Base-by-base conservation (phyloP, 805 yeast genomes). In the Sugiyamaella boreocaroliniensis region DNA sequence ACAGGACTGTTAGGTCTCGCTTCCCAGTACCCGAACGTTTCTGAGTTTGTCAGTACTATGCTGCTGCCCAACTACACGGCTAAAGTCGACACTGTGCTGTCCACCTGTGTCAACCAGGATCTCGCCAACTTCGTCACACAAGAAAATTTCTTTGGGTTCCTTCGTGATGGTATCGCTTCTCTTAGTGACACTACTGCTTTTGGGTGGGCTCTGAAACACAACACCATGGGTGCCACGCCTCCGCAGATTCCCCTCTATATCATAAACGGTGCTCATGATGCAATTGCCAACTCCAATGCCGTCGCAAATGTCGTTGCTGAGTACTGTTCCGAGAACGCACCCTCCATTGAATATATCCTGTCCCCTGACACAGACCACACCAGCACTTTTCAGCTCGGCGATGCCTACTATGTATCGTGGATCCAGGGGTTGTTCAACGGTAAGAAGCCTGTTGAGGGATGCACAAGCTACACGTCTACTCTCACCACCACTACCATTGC, bases 241-340 rank as follows among this genome's bases (percentile, higher is more conserved):
- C 64, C 64, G 2, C 48, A 32, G 12, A 34, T 52, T 18, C 65
- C 63, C 1, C 26, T 61, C 50, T 54, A 48, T 41, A 53, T 62
- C 15, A 61, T 58, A 49, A 58, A 62, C 37, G 61, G 63, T 37
- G 52, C 43, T 16, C 34, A 47, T 14, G 65, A 62, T 43, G 61
- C 56, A 43, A 50, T 61, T 22, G 60, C 49, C 18, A 59, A 56
- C 12, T 16, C 49, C 37, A 45, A 16, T 1, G 40, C 16, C 15
- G 63, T 61, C 7, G 63, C 59, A 19, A 32, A 51, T 22, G 42
- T 53, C 34, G 50, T 58, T 18, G 37, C 43, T 20, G 26, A 40
- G 34, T 58, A 58, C 48, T 55, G 60, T 29, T 42, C 47, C 10
- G 46, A 26, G 15, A 56, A 58, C 5, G 55, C 58, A 9, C 14